Base-by-base conservation (phyloP, 108 stramenopile genomes). In the Discostella stelligeroides region DNA sequence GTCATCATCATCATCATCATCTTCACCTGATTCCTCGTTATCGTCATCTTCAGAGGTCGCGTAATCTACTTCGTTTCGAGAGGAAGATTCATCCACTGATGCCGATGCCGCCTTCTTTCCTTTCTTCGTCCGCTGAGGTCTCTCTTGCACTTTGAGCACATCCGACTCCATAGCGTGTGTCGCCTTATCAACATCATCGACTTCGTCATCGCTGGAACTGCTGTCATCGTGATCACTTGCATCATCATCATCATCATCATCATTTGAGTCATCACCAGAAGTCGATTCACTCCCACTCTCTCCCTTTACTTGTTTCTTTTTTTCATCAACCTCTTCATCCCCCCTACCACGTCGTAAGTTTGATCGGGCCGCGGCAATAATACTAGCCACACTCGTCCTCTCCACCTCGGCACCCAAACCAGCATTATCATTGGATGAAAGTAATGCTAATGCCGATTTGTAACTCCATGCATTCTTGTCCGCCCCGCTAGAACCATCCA, bases 301-400 rank as follows among this genome's bases (percentile, higher is more conserved):
- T 84, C 65, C 73, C 68, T 15, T 82, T 68, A 23, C 62, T 73
- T 49, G 42, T 57, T 17, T 73, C 79, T 20, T 46, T 62, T n/a
- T 60, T 28, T 48, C 66, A 9, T 79, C 66, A 8, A 60, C 83
- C 15, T 59, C 68, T 42, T 24, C 61, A 11, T 71, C 56, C 18
- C 74, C 72, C 37, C 29, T 76, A 51, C 79, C 53, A 55, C 80
- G 80, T 67, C 87, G 85, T 24, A 91, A 34, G 59, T 71, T 85
- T 29, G 73, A 70, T 24, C 92, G 71, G 21, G 87, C 89, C n/a
- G 89, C 92, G 28, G 88, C 88, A 83, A 94, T 91, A 28, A 94
- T 74, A 21, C 77, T 73, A 14, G 89, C 83, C 24, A 94, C 75
- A 70, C 84, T 87, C 69, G 90, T 88, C 28, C 89, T 72, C 30